A percentile compares a stretch with the other conserved stretches of the same genome.
These are phyloP conservation scores for Lasiosphaeria miniovina DNA, from an alignment of 495 filamentous ascomycete genomes.

Conservation along the genomic window DNA sequence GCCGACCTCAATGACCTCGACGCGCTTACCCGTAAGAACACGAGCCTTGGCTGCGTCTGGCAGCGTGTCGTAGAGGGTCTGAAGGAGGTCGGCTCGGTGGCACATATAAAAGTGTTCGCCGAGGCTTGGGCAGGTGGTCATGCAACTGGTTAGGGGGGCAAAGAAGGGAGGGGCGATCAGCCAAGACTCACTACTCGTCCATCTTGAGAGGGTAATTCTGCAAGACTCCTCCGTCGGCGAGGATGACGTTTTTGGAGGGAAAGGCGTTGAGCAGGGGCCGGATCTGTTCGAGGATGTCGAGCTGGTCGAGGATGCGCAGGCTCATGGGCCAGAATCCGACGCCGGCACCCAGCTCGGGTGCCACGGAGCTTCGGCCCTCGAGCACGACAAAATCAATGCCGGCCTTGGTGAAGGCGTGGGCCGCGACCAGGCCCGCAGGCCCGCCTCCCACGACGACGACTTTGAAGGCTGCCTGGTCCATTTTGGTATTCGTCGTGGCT, in stretches of 20 bases:
- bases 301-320: slow-evolving; percentile 45
- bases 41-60: slow-evolving; percentile 27
- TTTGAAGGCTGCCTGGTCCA: slow-evolving; percentile 28
- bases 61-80: slow-evolving; percentile 31
- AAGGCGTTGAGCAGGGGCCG: too few species aligned
- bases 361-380: slow-evolving; percentile 36
- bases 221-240: too few species aligned
- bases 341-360: slow-evolving; percentile 37
- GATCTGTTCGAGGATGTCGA: slow-evolving; percentile 28
- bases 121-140: neutral
- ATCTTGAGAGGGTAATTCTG: too few species aligned
- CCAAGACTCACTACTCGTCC: too few species aligned
- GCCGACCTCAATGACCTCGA: slow-evolving; percentile 23
- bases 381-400: slow-evolving; percentile 49
- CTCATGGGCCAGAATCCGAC: slow-evolving; percentile 32
- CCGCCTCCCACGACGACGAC: slow-evolving; percentile 52
- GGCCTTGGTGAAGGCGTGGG: slow-evolving; percentile 39
- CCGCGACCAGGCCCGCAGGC: slow-evolving; percentile 45
- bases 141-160: too few species aligned
- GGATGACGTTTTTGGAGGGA: too few species aligned
- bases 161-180: too few species aligned
- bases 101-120: slow-evolving; percentile 22
- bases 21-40: slow-evolving; percentile 30
- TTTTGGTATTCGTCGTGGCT: neutral
- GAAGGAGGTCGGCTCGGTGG: slow-evolving; percentile 33